Percentiles rank a stretch among this genome's conserved stretches.
Evolutionary conservation across 768 basidiomycete species (phyloP).

Genomic region (Scleroderma bovista): DNA sequence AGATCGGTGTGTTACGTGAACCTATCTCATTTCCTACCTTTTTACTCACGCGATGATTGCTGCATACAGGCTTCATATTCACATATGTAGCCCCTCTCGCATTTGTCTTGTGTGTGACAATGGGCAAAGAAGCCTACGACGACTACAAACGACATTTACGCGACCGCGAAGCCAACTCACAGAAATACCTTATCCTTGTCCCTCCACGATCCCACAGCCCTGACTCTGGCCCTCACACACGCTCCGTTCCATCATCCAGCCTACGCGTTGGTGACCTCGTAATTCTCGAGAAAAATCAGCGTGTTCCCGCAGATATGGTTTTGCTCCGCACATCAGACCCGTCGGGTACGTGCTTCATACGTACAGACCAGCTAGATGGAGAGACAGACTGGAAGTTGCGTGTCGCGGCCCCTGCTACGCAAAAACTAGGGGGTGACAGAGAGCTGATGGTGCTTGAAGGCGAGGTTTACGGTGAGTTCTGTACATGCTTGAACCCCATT

Average conservation of each 20-base stretch:
- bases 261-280: conserved; percentile 90
- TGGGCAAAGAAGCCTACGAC: conserved; percentile 99
- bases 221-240: conserved; percentile 48
- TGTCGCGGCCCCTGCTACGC: conserved; percentile 80
- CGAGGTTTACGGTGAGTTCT: conserved; percentile 75
- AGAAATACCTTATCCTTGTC: conserved; percentile 81
- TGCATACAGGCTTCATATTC: conserved; percentile 75
- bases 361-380: conserved; percentile 97
- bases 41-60: background rate
- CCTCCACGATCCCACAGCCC: conserved; percentile 24
- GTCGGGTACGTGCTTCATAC: conserved; percentile 92
- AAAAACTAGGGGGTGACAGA: conserved; percentile 57
- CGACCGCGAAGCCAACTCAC: conserved; percentile 93
- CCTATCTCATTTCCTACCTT: background rate
- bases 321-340: conserved; percentile 83
- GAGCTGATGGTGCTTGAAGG: conserved; percentile 64
- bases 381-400: conserved; percentile 99
- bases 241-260: conserved; percentile 81
- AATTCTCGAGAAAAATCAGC: conserved; percentile 91
- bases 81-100: conserved; percentile 96
- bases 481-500: background rate
- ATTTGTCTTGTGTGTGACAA: conserved; percentile 90
- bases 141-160: conserved; percentile 93
- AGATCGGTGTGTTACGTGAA: conserved; percentile 64
- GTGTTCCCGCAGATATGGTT: conserved; percentile 92